Evolutionary conservation across 768 basidiomycete species (phyloP), one percentile per base, ranked within the genome.

Genomic region (Artomyces pyxidatus): DNA sequence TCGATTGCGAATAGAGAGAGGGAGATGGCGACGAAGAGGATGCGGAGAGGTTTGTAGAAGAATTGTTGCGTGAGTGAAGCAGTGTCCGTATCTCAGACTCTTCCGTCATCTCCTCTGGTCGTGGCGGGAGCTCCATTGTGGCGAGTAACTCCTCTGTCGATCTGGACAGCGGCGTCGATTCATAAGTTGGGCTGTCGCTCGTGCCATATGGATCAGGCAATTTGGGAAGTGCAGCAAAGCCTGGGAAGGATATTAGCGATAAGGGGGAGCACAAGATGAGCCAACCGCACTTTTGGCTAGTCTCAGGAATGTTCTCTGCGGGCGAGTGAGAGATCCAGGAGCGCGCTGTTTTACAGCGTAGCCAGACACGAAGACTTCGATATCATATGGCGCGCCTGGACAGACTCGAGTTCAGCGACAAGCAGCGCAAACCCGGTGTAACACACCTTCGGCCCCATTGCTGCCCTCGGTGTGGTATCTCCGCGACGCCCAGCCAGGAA

Each of bases 401-500:
- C 73, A 72, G 47, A 3, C 28, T 35, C 46, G 37, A 42, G 35
- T 11, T 32, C 8, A 17, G 9, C 32, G 27, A 25, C 23, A 14
- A 6, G 42, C 10, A 19, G 32, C 25, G 32, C 23, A 28, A 45
- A 37, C 41, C 26, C 23, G 38, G 32, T 17, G 42, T 11, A 67
- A 65, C 54, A 42, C 64, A 67, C 59, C 58, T 62, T 48, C 59
- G 41, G 44, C 49, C 37, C 58, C 48, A 17, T 37, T 53, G 16
- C 19, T 45, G 42, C 37, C 56, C 35, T 53, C 19, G n/a, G 6
- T 55, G 14, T 54, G 63, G 59, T 77, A 80, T 25, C 76, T 65
- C 45, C 77, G 70, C 6, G 76, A 73, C 2, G 88, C 89, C 86
- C 88, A 92, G 2, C 89, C 87, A 4, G 89, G 89, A 65, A 91